Percentiles rank a stretch among this genome's conserved stretches.
These are phyloP conservation scores for Chamaecrista fasciculata DNA, from an alignment of 306 rosid species.

Conservation along the genomic window DNA sequence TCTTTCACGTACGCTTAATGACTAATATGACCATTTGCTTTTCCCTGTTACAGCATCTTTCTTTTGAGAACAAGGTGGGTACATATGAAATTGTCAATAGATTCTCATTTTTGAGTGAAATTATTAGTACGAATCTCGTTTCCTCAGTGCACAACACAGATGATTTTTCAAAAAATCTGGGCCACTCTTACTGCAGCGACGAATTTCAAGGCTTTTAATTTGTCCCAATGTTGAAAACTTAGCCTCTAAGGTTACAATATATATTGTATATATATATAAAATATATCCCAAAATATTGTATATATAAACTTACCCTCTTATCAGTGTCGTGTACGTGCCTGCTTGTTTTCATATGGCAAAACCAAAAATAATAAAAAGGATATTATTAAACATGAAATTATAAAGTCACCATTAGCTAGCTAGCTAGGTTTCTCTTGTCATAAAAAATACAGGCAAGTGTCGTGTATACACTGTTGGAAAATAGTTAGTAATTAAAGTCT, in stretches of 20 bases:
- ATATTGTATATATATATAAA: background rate
- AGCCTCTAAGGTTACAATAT: conserved; percentile 12
- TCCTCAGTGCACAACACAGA: background rate
- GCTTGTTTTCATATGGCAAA: background rate
- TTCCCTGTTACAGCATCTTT: background rate
- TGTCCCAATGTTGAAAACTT: background rate
- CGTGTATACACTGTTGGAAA: no score
- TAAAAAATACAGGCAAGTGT: no score
- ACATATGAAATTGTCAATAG: background rate
- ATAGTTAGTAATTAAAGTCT: no score
- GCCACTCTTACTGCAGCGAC: background rate
- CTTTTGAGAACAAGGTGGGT: background rate
- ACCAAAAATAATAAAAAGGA: background rate
- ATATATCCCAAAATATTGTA: background rate
- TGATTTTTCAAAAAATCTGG: background rate
- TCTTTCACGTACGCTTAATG: background rate
- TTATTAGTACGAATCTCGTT: background rate
- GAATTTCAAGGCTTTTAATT: conserved; percentile 1
- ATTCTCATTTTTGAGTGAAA: background rate
- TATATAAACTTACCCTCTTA: background rate
- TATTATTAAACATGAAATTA: no score
- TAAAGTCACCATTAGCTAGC: no score
- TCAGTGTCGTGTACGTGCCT: background rate
- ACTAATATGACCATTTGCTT: background rate
- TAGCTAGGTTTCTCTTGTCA: no score